Base-by-base conservation (phyloP, 2,329 filamentous ascomycete genomes). In the Ceratocystis lukuohia region DNA sequence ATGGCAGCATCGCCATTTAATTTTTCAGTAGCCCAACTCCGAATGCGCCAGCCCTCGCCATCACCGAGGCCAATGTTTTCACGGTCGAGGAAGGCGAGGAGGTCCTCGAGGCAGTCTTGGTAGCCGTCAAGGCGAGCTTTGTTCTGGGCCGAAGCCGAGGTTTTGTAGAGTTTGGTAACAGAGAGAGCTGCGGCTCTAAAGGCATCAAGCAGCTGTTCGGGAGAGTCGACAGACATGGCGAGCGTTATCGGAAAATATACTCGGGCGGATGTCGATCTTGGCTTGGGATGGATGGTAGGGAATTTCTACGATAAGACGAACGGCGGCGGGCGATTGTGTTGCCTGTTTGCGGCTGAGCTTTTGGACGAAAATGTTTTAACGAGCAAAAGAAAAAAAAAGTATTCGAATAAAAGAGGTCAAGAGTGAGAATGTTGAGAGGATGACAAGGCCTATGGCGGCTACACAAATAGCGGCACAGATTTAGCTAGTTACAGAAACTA, bases 81-180 rank as follows among this genome's bases (percentile, higher is more conserved):
- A 72, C 84, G 88, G 74, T 97, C 92, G 65, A 97, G 78, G 71
- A 96, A 95, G 17, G 81, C 77, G n/a, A 96, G 78, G 4, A 99
- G 79, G 70, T 97, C 93, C 70, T 96, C 91, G 46, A 99, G 79
- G 46, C 92, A 95, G 73, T 97, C 92, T 74, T 96, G 92, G 72
- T 96, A 97, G 30, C 94, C 94, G 48, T 92, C 87, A 63, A 84
- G 78, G 62, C 89, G 85, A 61, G 91, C 86, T 72, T 87, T 86
- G 62, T 87, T 81, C 74, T 94, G 87, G 62, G 89, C 88, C 41
- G 85, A 81, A 12, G 89, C 88, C 2, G 93, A 93, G 48, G 87
- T 92, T 77, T 96, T 96, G 79, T 97, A 97, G 15, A 99, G 85
- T 73, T 95, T 96, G 61, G 94, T 97, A 66, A 97, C 92, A 5